Percentiles rank a stretch among this genome's conserved stretches.
Conservation (phyloP, 2,329 filamentous ascomycete species). For the Hypoxylon sp. region DNA sequence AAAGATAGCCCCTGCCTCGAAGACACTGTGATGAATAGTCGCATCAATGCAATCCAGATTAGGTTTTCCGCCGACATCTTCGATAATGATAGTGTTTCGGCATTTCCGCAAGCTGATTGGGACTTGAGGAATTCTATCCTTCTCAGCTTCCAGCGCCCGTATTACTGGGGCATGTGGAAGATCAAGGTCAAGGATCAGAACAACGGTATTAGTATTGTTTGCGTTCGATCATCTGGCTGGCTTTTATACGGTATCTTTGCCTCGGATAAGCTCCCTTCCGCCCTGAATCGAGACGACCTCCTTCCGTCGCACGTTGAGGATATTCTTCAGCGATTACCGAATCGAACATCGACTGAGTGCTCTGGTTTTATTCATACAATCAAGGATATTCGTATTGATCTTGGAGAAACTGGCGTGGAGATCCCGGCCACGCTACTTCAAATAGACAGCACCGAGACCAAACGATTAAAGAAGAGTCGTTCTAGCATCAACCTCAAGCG, state of each 20-base stretch:
- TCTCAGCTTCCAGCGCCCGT: constrained; percentile 46
- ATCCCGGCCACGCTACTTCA: constrained; percentile 41
- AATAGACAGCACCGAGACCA: constrained; percentile 36
- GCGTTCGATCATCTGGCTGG: constrained; percentile 45
- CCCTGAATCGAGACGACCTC: constrained; percentile 36
- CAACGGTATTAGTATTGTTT: constrained; percentile 47
- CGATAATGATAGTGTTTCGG: constrained; percentile 40
- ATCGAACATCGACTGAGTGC: constrained; percentile 39
- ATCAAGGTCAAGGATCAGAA: constrained; percentile 32
- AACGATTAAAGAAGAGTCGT: constrained; percentile 8
- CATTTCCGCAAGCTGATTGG: constrained; percentile 46
- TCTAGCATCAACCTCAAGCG: constrained; percentile 5
- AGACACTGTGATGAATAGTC: constrained; percentile 42
- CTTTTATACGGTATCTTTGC: constrained; percentile 48
- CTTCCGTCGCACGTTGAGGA: constrained; percentile 45
- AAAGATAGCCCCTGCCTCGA: constrained; percentile 41
- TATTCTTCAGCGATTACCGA: constrained; percentile 38
- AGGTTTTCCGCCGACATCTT: constrained; percentile 44
- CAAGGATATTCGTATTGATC: constrained; percentile 27
- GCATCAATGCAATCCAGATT: constrained; percentile 45
- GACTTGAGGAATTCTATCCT: constrained; percentile 49
- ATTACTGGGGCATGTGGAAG: constrained; percentile 50
- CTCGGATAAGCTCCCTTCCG: constrained; percentile 35
- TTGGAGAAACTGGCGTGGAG: constrained; percentile 39
- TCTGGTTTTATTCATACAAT: constrained; percentile 43